Evolutionary conservation across 768 basidiomycete species (phyloP).

Genomic region (Lepiota brunneoincarnata): DNA sequence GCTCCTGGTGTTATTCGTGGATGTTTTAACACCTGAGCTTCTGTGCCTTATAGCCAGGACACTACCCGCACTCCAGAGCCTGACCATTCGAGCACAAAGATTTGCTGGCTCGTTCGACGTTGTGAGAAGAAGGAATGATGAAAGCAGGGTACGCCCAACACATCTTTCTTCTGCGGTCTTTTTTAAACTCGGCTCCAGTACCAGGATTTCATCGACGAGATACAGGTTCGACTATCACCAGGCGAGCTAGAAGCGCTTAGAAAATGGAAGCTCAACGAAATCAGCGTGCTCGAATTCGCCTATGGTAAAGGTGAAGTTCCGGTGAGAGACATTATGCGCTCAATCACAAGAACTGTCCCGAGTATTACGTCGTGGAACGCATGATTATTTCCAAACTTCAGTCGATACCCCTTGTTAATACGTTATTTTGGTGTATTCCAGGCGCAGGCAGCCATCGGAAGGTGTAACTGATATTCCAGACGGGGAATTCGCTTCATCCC

Average conservation of each 20-base stretch:
- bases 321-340: neutral
- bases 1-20: neutral
- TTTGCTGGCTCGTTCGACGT: neutral
- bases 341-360: neutral
- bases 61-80: neutral
- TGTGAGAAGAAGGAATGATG: neutral
- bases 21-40: neutral
- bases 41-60: neutral
- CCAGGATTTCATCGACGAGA: neutral
- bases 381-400: neutral
- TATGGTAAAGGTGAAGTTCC: constrained; percentile 8
- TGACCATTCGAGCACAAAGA: neutral
- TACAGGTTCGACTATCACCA: neutral
- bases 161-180: neutral
- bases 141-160: neutral
- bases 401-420: neutral
- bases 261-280: neutral
- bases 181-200: neutral
- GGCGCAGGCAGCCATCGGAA: too few species aligned
- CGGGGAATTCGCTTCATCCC: too few species aligned
- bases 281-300: neutral
- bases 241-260: neutral
- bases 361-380: neutral
- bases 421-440: neutral
- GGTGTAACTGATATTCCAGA: too few species aligned